Percentiles rank a stretch among this genome's conserved stretches.
phyloP scores from a whole-genome alignment of 2,329 filamentous ascomycete species.

The Xylariales sp. region DNA sequence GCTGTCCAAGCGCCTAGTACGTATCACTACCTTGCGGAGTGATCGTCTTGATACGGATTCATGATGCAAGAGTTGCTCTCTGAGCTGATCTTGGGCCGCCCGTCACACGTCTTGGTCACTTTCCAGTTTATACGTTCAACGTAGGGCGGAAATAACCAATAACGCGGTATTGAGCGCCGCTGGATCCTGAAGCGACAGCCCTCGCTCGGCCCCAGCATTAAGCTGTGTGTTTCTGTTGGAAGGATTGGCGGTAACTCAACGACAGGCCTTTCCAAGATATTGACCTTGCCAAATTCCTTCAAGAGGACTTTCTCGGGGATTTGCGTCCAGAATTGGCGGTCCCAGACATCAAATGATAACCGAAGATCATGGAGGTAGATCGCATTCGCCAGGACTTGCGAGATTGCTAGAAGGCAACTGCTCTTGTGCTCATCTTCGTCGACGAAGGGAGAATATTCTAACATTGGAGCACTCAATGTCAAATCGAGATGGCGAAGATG shows the following conservation, averaged over 20 bases:
- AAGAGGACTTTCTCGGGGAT: conserved; percentile 21
- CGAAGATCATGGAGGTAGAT: conserved; percentile 22
- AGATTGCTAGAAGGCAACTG: conserved; percentile 9
- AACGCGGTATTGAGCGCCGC: no score
- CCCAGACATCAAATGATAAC: conserved; percentile 25
- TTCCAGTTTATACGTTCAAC: no score
- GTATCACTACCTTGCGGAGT: no score
- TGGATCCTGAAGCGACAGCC: no score
- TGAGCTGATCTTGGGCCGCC: no score
- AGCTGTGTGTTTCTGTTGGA: no score
- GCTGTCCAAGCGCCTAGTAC: no score
- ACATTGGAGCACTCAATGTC: conserved; percentile 20
- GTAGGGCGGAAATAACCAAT: no score
- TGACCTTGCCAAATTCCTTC: conserved; percentile 15
- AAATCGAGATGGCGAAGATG: conserved; percentile 24
- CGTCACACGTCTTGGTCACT: no score
- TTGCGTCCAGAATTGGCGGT: conserved; percentile 25
- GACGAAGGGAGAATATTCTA: conserved; percentile 21
- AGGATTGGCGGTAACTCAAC: conserved; percentile 24
- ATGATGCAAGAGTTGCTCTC: no score
- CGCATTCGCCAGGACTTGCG: conserved; percentile 13
- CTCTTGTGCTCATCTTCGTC: conserved; percentile 2
- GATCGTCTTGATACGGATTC: no score
- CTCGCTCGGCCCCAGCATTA: no score
- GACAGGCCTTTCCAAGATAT: conserved; percentile 17